A percentile compares a stretch with the other conserved stretches of the same genome.
These are phyloP conservation scores for Aspergillus versicolor DNA, from an alignment of 2,329 filamentous ascomycete species.

Conservation along the genomic window DNA sequence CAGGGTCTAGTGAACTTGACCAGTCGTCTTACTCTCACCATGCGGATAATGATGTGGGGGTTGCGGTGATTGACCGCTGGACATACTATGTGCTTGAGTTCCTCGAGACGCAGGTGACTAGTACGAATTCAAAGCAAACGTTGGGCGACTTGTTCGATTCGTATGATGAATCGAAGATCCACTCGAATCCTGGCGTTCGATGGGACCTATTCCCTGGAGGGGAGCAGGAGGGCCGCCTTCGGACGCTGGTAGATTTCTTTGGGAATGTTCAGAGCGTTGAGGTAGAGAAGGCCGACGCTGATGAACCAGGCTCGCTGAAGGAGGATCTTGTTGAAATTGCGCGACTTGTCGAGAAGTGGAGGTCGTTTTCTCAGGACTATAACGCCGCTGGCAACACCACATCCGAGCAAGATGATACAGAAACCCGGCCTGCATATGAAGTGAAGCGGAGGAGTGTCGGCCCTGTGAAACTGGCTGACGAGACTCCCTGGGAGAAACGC, in stretches of 20 bases:
- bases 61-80: constrained; percentile 97
- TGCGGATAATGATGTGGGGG: constrained; percentile 95
- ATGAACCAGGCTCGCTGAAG: constrained; percentile 53
- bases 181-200: constrained; percentile 84
- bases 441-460: constrained; percentile 43
- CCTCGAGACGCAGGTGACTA: constrained; percentile 83
- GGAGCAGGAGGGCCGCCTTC: constrained; percentile 70
- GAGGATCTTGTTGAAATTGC: constrained; percentile 77
- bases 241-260: constrained; percentile 93
- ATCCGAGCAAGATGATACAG: constrained; percentile 13
- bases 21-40: constrained; percentile 97
- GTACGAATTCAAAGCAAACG: constrained; percentile 82
- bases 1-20: constrained; percentile 92
- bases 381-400: constrained; percentile 26
- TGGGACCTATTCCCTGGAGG: constrained; percentile 95
- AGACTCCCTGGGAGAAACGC: constrained; percentile 63
- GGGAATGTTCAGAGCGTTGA: constrained; percentile 98
- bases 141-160: constrained; percentile 94
- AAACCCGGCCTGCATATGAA: constrained; percentile 15
- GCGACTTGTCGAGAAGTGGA: constrained; percentile 56
- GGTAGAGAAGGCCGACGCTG: constrained; percentile 63
- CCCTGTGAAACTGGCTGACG: constrained; percentile 61
- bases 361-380: constrained; percentile 36
- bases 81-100: constrained; percentile 99
- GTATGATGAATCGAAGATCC: constrained; percentile 92